phyloP scores from a whole-genome alignment of 345 rosid species.

The Dipteronia sinensis region DNA sequence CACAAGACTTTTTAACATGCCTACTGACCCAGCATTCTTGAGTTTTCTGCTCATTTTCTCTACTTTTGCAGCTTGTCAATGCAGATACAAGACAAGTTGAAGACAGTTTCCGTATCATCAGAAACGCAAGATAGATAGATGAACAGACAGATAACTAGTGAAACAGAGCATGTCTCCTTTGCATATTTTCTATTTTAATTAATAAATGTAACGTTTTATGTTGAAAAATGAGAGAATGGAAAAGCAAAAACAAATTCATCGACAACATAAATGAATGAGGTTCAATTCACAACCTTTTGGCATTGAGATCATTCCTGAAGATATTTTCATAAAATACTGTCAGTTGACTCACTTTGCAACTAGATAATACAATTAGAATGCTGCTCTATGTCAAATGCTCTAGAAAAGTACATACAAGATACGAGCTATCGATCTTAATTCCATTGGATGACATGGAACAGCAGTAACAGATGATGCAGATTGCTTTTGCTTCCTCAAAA shows the following conservation, averaged over 20 bases:
- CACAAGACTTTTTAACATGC: not conserved
- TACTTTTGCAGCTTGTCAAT: constrained; percentile 49
- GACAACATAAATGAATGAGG: not conserved
- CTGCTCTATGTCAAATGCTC: not conserved
- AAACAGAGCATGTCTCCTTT: not conserved
- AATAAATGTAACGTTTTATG: not conserved
- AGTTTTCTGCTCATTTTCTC: constrained; percentile 1
- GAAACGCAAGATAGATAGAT: constrained; percentile 27
- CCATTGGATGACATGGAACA: constrained; percentile 2
- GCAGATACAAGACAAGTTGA: constrained; percentile 36
- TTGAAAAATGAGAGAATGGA: not conserved
- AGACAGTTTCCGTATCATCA: constrained; percentile 54
- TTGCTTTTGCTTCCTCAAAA: constrained; percentile 12
- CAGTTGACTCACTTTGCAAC: not conserved
- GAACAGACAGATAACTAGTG: constrained; percentile 12
- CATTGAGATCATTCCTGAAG: not conserved
- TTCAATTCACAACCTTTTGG: not conserved
- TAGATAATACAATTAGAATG: not conserved
- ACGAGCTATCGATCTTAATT: not conserved
- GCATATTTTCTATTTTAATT: too few species aligned
- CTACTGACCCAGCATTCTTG: not conserved
- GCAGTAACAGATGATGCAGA: constrained; percentile 6
- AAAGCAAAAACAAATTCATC: not conserved
- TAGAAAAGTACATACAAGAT: not conserved
- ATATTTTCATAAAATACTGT: not conserved